Base-by-base conservation (phyloP, 345 rosid species). In the Eucalyptus dawsonii region DNA sequence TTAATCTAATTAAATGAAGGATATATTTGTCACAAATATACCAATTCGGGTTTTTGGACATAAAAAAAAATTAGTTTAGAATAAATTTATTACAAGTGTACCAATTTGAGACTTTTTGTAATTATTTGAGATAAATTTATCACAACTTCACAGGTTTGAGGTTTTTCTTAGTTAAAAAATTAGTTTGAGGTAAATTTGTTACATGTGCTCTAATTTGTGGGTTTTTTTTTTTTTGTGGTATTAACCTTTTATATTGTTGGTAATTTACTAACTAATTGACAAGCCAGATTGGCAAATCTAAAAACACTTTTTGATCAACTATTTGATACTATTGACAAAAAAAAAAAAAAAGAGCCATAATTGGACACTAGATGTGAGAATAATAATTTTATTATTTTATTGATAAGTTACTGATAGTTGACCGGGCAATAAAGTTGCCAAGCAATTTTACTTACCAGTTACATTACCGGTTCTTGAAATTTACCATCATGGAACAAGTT, bases 1-100 rank as follows among this genome's bases (percentile, higher is more conserved):
- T 51, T 51, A 51, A 53, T 53, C 0, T 19, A 53, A 53, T 53
- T 53, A 53, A 53, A 53, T 0, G 0, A 0, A 19, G 0, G 24
- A 0, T 4, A 53, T 53, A 53, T 17, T 19, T 53, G 2, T 19
- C 24, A 1, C 4, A 53, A 53, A 53, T 53, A 53, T 53, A 53
- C 1, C 0, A 1, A 0, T 53, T 53, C 4, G 2, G 1, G 10
- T 53, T 53, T 53, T 53, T 7, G 56, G 5, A 53, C 4, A 3
- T 53, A 53, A 53, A 53, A 50, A 40, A 47, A 53, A 53, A 53
- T 53, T 53, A 53, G 2, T 53, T 53, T 51, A 0, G 0, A 1
- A 0, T 53, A 53, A 53, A 53, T 53, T 53, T 53, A 53, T 53
- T 53, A 53, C 22, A 53, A 53, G 9, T 53, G 4, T 53, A 51